Base-by-base conservation (phyloP, 257 asterid genomes). In the Gentiana straminea region DNA sequence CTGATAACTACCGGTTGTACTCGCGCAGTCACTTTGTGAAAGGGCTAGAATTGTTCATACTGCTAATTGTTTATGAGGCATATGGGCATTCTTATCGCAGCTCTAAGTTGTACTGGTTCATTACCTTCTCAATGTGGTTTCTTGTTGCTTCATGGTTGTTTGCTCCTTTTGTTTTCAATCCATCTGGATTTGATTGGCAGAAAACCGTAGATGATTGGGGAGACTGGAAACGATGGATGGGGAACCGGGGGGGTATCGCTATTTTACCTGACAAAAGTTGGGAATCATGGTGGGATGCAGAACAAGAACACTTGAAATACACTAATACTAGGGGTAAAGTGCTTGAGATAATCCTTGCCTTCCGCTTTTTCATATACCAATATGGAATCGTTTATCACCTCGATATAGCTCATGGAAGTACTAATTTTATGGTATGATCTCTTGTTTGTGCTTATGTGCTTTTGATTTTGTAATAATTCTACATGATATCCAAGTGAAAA, bases 211-310 rank as follows among this genome's bases (percentile, higher is more conserved):
- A 92, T 60, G 99, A 88, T 74, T 92, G 99, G 97, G 64, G 92
- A 7, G 97, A 92, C 57, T 92, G 99, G 99, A 86, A 83, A 51
- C 80, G 87, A 73, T 92, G 99, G 99, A 88, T 92, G 97, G 95
- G 97, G 35, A 88, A 92, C 65, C 83, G 99, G 32, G 99, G 99
- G 12, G 99, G 99, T 8, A 92, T 92, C 58, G 97, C 94, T 39
- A 81, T 92, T 47, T 70, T 94, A 11, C 77, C 80, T 0, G 97
- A 92, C 62, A 88, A 81, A 79, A 92, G 99, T 60, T 92, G 99
- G 99, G 99, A 92, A 76, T 75, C 99, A 7, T 92, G 99, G 99
- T 92, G 99, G 99, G 83, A 84, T 55, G 88, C 67, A 34, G 99
- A 92, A 58, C 97, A 88, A 54, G 99, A 92, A 64, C 99, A 85